Conservation (phyloP, 1,284 basidiomycete species). For the Blastosporella zonata region DNA sequence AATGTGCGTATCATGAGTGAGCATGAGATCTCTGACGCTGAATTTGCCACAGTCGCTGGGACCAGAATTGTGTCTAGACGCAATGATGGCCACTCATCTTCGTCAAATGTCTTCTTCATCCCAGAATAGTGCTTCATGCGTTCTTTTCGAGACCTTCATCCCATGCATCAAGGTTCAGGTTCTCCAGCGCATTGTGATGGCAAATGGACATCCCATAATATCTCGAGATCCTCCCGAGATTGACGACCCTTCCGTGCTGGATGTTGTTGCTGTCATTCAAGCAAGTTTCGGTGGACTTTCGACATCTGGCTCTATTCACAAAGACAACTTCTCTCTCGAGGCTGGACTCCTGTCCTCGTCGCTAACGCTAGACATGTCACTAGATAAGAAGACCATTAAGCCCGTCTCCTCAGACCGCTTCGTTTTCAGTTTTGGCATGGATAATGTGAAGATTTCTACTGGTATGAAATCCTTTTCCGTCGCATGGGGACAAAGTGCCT, state of each 20-base stretch:
- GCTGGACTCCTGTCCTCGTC: slow-evolving; percentile 21
- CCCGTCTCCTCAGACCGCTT: slow-evolving; percentile 22
- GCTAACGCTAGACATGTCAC: slow-evolving; percentile 25
- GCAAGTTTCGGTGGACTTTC: slow-evolving; percentile 21
- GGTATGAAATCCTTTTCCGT: slow-evolving; percentile 24
- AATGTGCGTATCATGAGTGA: slow-evolving; percentile 32
- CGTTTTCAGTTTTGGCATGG: slow-evolving; percentile 25
- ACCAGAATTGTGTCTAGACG: slow-evolving; percentile 48
- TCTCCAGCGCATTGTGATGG: slow-evolving; percentile 36
- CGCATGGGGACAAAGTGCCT: slow-evolving; percentile 26
- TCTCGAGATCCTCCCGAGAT: slow-evolving; percentile 18
- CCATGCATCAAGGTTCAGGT: slow-evolving; percentile 31
- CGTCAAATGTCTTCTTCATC: slow-evolving; percentile 25
- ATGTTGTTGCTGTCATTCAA: slow-evolving; percentile 29
- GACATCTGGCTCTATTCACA: slow-evolving; percentile 19
- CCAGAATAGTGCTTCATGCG: slow-evolving; percentile 17
- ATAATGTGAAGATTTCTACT: slow-evolving; percentile 24
- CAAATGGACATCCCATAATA: slow-evolving; percentile 25
- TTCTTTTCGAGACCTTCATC: slow-evolving; percentile 33
- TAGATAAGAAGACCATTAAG: slow-evolving; percentile 28
- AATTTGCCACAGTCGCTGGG: slow-evolving; percentile 32
- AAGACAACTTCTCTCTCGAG: slow-evolving; percentile 15
- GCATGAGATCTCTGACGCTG: not conserved
- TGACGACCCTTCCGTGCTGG: slow-evolving; percentile 27
- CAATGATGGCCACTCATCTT: slow-evolving; percentile 39